Base-by-base conservation (phyloP, 176 grass and related monocot genomes). In the Aegilops umbellulata region DNA sequence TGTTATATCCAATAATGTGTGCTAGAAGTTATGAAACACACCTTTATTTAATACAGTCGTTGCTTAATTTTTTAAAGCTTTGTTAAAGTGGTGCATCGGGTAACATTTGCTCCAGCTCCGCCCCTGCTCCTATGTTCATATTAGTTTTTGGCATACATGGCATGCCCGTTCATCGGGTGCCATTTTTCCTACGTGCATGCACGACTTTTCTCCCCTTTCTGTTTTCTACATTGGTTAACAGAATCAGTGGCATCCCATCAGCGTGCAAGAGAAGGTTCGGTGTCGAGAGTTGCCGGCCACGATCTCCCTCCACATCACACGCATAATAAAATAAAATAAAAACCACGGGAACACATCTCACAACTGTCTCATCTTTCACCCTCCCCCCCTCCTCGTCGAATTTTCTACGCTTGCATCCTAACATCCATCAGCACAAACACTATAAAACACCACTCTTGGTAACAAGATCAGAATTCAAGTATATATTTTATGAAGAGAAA, bases 221-320 rank as follows among this genome's bases (percentile, higher is more conserved):
- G 73, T 83, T 34, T 9, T 25, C 79, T 10, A 22, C 10, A 14
- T 34, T 39, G 35, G 12, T 62, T 42, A 27, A 20, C 44, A 42
- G 76, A 60, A 91, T 88, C 85, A 0, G n/a, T 0, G 23, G 29
- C 7, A 69, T 69, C 85, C 81, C 88, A 85, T 85, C 47, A 79
- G 60, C 22, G 62, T 63, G 29, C 86, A 65, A 77, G 62, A 71
- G 86, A 91, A 91, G 77, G 49, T 88, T 88, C 77, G 77, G 62
- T 51, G 70, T 88, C 39, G 77, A 81, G 81, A 77, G 77, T 71
- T 88, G 90, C 86, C 86, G 86, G 86, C 86, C 90, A 91, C 82
- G 25, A 82, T 74, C 77, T 29, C 27, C 27, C 27, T 29, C 27
- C 27, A 29, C 69, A 49, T 57, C 69, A 17, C 0, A 41, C 9